phyloP scores from a whole-genome alignment of 148 eudicot genomes.

The Rhododendron williamsianum region DNA sequence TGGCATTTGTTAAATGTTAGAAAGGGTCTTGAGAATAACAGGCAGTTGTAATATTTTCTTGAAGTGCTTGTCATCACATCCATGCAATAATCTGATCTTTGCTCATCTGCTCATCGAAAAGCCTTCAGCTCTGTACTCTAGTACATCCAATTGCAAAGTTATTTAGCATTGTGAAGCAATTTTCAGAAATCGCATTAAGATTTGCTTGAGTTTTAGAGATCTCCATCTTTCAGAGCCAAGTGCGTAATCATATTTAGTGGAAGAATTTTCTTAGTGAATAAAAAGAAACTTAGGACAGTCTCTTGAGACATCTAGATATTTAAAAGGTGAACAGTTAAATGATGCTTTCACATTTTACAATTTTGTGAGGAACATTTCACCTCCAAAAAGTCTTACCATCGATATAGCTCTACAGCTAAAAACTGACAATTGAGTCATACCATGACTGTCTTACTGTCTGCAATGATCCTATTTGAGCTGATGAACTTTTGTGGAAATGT shows the following conservation, averaged over 20 bases:
- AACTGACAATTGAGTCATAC: neutral
- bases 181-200: neutral
- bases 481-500: neutral
- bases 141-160: neutral
- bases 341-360: neutral
- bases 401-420: neutral
- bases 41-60: neutral
- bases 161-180: neutral
- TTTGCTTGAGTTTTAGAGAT: neutral
- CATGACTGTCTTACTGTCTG: neutral
- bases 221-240: neutral
- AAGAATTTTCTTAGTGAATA: neutral
- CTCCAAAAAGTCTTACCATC: neutral
- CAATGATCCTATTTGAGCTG: neutral
- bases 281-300: conserved; percentile 2
- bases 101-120: neutral
- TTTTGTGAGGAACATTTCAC: neutral
- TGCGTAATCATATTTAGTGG: neutral
- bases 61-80: neutral
- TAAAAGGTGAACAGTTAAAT: neutral
- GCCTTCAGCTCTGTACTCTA: neutral
- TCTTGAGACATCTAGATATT: neutral
- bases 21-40: neutral
- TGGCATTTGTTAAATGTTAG: neutral
- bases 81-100: neutral